Base-by-base conservation (phyloP, 257 asterid species). In the Voacanga thouarsii region DNA sequence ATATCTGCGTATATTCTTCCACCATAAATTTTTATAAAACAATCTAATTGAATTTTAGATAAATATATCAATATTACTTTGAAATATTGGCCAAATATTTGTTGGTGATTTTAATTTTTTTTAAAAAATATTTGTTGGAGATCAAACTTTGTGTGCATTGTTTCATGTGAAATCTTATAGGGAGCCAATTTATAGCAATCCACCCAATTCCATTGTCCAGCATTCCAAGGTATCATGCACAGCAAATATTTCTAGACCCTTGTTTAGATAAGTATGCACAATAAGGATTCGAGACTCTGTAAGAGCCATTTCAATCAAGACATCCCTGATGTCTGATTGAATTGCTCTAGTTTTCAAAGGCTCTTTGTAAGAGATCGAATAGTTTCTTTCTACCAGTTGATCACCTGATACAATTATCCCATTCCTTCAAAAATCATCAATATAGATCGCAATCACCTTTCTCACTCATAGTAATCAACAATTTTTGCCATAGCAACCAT, bases 101-200 rank as follows among this genome's bases (percentile, higher is more conserved):
- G n/a, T n/a, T n/a, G n/a, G n/a, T n/a, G n/a, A n/a, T n/a, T n/a
- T n/a, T n/a, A n/a, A n/a, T n/a, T n/a, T n/a, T n/a, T n/a, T n/a
- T n/a, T n/a, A n/a, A n/a, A n/a, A n/a, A n/a, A n/a, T n/a, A n/a
- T n/a, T n/a, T n/a, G n/a, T n/a, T n/a, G n/a, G n/a, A n/a, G n/a
- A n/a, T n/a, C n/a, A n/a, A n/a, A n/a, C n/a, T n/a, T n/a, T n/a
- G n/a, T n/a, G n/a, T n/a, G n/a, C n/a, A n/a, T n/a, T n/a, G n/a
- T n/a, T n/a, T n/a, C n/a, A n/a, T n/a, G n/a, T n/a, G n/a, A n/a
- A n/a, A n/a, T n/a, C n/a, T n/a, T n/a, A n/a, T n/a, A n/a, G n/a
- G n/a, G 28, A 91, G 94, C 94, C 94, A 91, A 76, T 77, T 47
- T 12, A 92, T 89, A 12, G 96, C 78, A 47, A 91, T 85, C 96